Evolutionary conservation across 129 eudicot genomes (phyloP), one percentile per base, ranked within the genome.

Genomic region (carrot (Daucus carota)): DNA sequence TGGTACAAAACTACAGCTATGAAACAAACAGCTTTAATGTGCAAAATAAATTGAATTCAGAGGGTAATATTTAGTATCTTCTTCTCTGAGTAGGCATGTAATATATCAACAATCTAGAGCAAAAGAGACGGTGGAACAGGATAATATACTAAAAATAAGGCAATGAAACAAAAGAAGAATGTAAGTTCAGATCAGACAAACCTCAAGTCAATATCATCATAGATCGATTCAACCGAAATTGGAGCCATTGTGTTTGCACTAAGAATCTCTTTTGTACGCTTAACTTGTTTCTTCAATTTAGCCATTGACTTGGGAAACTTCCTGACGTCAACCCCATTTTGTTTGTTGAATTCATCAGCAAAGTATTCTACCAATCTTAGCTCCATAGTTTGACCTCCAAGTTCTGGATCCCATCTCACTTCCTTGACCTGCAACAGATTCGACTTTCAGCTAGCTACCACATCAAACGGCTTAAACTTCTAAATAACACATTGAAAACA

Each of bases 201-300:
- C 99, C 99, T 95, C 75, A 95, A 95, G 83, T 95, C 99, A 79
- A 92, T 94, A 73, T 95, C 99, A 76, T 95, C 99, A 73, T 91
- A 82, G 48, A 92, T 86, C 59, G 99, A 95, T 77, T 95, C 99
- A 38, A 95, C 99, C 66, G 99, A 95, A 48, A 95, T 86, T 42
- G 99, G 99, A 65, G 99, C 99, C 84, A 81, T 80, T 42, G 96
- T 86, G 85, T 95, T 95, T 45, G 99, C 99, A 86, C 99, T 95
- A 47, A 95, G 89, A 79, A 95, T 95, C 85, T 95, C 99, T 83
- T 95, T 95, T 40, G 99, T 95, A 65, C 99, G 97, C 87, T 95
- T 95, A 65, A 95, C 97, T 78, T 95, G 99, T 79, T 95, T 95
- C 87, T 92, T 95, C 82, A 95, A 80, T 78, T 95, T 95, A 70